Percentiles rank a stretch among this genome's conserved stretches.
These are phyloP conservation scores for Hyaloraphidium curvatum DNA, from an alignment of 192 early-diverging fungal species.

Conservation along the genomic window DNA sequence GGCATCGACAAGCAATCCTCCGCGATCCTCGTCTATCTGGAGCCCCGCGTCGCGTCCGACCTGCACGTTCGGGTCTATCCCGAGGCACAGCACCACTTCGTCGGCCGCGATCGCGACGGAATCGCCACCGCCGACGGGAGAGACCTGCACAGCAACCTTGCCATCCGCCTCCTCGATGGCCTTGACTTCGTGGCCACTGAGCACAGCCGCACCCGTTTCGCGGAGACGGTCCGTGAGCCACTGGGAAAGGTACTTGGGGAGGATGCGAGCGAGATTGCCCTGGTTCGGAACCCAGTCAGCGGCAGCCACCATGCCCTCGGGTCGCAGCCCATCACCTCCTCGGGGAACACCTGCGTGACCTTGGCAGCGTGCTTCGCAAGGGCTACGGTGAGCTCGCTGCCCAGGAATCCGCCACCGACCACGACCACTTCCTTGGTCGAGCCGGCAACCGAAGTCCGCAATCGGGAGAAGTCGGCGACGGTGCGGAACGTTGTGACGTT, in stretches of 20 bases:
- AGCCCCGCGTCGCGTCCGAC: conserved; percentile 35
- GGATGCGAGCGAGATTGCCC: conserved; percentile 7
- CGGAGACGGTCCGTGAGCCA: conserved; percentile 35
- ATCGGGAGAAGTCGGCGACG: conserved; percentile 27
- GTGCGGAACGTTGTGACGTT: conserved; percentile 34
- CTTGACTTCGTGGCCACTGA: conserved; percentile 10
- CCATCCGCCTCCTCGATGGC: conserved; percentile 6
- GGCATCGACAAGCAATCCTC: background rate
- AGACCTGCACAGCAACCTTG: conserved; percentile 22
- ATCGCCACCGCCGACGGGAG: conserved; percentile 3
- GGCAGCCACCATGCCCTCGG: conserved; percentile 27
- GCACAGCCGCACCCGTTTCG: conserved; percentile 29
- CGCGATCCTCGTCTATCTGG: conserved; percentile 16
- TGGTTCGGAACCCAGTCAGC: background rate
- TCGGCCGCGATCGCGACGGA: conserved; percentile 24
- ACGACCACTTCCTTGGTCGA: conserved; percentile 27
- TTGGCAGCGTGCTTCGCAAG: conserved; percentile 22
- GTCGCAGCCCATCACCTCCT: too few relatives aligned
- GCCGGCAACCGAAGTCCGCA: conserved; percentile 21
- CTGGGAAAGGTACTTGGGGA: conserved; percentile 38
- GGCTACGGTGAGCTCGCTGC: conserved; percentile 37
- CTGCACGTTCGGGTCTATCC: conserved; percentile 35
- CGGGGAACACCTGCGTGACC: conserved; percentile 41
- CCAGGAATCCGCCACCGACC: conserved; percentile 43
- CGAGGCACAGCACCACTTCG: conserved; percentile 38